Percentiles rank a stretch among this genome's conserved stretches.
phyloP scores from a whole-genome alignment of 176 grass and related monocot species.

The Raddia guianensis region DNA sequence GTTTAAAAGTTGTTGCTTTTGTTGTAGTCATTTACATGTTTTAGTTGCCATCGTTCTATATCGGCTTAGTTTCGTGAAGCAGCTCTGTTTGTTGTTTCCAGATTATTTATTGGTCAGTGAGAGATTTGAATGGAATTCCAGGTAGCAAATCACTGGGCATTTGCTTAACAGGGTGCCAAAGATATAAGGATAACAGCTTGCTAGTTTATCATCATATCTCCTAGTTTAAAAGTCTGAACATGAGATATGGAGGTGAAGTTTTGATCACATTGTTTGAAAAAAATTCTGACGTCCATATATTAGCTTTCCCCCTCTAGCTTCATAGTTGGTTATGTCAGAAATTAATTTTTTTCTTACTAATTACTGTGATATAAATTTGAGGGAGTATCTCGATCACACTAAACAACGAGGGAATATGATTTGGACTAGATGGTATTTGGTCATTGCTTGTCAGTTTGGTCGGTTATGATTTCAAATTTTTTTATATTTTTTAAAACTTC shows the following conservation, averaged over 20 bases:
- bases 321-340: background rate
- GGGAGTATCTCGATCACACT: background rate
- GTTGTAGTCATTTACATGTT: background rate
- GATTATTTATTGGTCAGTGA: constrained; percentile 72
- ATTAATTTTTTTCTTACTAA: constrained; percentile 17
- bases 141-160: constrained; percentile 58
- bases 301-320: background rate
- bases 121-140: constrained; percentile 69
- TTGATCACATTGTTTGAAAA: background rate
- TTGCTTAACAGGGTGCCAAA: constrained; percentile 88
- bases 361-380: background rate
- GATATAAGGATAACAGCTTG: constrained; percentile 58
- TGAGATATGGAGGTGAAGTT: background rate
- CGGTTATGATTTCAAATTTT: background rate
- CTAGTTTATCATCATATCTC: background rate
- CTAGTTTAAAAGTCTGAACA: background rate
- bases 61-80: constrained; percentile 20
- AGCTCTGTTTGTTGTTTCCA: constrained; percentile 26
- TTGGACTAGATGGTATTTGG: background rate
- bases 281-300: background rate
- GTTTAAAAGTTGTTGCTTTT: background rate
- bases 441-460: background rate
- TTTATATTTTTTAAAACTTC: too few relatives aligned
- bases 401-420: background rate
- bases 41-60: background rate